phyloP scores from a whole-genome alignment of 2,329 filamentous ascomycete species.

The Leptographium lundbergii region DNA sequence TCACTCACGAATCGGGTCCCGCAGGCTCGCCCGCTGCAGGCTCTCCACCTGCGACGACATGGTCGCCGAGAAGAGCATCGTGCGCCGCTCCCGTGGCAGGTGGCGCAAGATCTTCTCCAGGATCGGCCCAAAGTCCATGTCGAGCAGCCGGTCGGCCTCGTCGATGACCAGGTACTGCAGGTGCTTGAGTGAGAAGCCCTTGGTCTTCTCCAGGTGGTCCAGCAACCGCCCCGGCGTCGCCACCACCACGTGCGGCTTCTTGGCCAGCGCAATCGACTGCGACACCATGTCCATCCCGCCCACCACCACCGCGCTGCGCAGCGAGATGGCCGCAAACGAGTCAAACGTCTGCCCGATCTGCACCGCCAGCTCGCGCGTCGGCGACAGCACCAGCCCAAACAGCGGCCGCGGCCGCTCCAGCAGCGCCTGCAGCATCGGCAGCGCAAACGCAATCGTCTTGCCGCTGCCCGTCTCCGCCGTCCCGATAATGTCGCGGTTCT shows the following conservation, averaged over 20 bases:
- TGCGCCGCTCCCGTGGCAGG: slow-evolving; percentile 62
- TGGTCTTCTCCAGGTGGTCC: slow-evolving; percentile 92
- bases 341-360: slow-evolving; percentile 87
- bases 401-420: slow-evolving; percentile 77
- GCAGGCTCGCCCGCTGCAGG: slow-evolving; percentile 76
- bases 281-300: slow-evolving; percentile 94
- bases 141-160: slow-evolving; percentile 81
- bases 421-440: slow-evolving; percentile 83
- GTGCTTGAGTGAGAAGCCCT: slow-evolving; percentile 70
- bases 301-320: slow-evolving; percentile 74
- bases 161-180: slow-evolving; percentile 91
- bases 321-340: slow-evolving; percentile 77
- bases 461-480: slow-evolving; percentile 91
- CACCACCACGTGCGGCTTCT: slow-evolving; percentile 88
- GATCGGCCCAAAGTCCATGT: slow-evolving; percentile 26
- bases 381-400: slow-evolving; percentile 82
- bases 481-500: slow-evolving; percentile 79
- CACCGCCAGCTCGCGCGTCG: slow-evolving; percentile 83
- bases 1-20: slow-evolving; percentile 32
- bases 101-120: slow-evolving; percentile 75
- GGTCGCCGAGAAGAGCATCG: slow-evolving; percentile 62
- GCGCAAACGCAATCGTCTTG: slow-evolving; percentile 89
- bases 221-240: slow-evolving; percentile 81
- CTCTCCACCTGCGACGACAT: slow-evolving; percentile 91
- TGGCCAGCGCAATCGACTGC: slow-evolving; percentile 82